phyloP scores from a whole-genome alignment of 2,329 filamentous ascomycete species.

The Penicillium sp. region DNA sequence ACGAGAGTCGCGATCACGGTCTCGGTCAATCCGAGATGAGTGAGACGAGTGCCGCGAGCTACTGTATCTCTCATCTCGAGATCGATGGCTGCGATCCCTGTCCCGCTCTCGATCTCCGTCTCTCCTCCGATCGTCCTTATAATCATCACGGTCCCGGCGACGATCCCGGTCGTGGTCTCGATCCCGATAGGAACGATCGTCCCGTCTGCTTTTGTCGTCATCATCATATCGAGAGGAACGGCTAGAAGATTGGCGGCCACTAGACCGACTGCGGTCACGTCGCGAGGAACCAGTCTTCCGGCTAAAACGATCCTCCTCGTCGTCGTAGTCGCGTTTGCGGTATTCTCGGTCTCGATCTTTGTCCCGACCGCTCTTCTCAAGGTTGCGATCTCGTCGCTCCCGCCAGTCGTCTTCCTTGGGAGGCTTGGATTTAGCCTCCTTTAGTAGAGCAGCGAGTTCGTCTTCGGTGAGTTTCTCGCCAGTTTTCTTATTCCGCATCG shows the following conservation, averaged over 20 bases:
- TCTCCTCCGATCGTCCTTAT: conserved; percentile 21
- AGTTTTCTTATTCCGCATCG: conserved; percentile 60
- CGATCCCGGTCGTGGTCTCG: conserved; percentile 31
- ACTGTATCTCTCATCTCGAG: conserved; percentile 34
- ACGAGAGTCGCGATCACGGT: conserved; percentile 32
- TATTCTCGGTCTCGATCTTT: conserved; percentile 36
- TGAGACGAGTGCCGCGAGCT: conserved; percentile 34
- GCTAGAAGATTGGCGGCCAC: conserved; percentile 35
- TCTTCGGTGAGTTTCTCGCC: conserved; percentile 63
- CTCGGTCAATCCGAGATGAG: conserved; percentile 31
- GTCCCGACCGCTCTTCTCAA: conserved; percentile 40
- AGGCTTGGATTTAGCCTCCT: conserved; percentile 48
- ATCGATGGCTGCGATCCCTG: conserved; percentile 31
- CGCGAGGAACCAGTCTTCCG: conserved; percentile 41
- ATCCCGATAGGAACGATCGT: conserved; percentile 37
- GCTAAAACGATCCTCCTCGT: conserved; percentile 35
- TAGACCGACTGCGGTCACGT: conserved; percentile 37
- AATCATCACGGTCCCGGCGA: conserved; percentile 33
- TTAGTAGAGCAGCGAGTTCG: conserved; percentile 54
- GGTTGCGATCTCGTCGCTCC: conserved; percentile 45
- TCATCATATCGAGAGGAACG: conserved; percentile 41
- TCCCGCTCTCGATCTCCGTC: conserved; percentile 28
- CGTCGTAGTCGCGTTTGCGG: conserved; percentile 35
- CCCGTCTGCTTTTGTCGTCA: conserved; percentile 30
- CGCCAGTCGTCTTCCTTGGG: conserved; percentile 45